phyloP scores from a whole-genome alignment of 2,329 filamentous ascomycete genomes.

The Coccinonectria pachysandricola region DNA sequence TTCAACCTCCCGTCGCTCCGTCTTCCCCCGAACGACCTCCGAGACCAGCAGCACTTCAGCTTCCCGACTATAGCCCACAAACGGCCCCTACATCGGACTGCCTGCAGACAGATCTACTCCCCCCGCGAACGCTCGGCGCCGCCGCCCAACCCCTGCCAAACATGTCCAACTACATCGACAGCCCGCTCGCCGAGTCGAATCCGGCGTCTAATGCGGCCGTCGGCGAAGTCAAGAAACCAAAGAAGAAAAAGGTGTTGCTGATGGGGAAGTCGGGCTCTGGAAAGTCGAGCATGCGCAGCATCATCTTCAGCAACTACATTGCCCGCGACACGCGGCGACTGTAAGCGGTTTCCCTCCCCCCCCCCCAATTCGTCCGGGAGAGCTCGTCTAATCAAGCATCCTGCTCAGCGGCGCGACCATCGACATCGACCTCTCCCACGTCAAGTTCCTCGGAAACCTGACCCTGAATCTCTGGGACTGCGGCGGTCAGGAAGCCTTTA shows the following conservation, averaged over 20 bases:
- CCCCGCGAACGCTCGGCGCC: slow-evolving; percentile 1
- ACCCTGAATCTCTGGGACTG: slow-evolving; percentile 98
- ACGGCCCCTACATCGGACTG: too few species aligned
- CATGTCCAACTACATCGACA: slow-evolving; percentile 27
- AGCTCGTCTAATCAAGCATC: too few species aligned
- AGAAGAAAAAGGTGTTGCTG: slow-evolving; percentile 78
- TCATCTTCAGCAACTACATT: slow-evolving; percentile 98
- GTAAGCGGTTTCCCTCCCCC: slow-evolving; percentile 25
- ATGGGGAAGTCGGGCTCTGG: slow-evolving; percentile 97
- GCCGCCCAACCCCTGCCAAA: slow-evolving; percentile 1
- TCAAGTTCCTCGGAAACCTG: slow-evolving; percentile 96
- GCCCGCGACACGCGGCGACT: slow-evolving; percentile 88
- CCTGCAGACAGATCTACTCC: too few species aligned
- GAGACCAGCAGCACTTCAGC: too few species aligned
- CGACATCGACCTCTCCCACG: slow-evolving; percentile 95
- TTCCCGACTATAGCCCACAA: too few species aligned
- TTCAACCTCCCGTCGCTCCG: too few species aligned
- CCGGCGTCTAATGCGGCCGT: slow-evolving; percentile 26
- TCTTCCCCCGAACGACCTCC: too few species aligned
- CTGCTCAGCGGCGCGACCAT: slow-evolving; percentile 79
- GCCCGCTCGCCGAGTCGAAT: slow-evolving; percentile 17
- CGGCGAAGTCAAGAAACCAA: slow-evolving; percentile 53
- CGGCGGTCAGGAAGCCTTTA: slow-evolving; percentile 96
- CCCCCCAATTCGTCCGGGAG: background rate
- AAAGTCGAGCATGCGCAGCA: slow-evolving; percentile 96